phyloP scores from a whole-genome alignment of 139 green algal genomes.

The Marvania coccoides region DNA sequence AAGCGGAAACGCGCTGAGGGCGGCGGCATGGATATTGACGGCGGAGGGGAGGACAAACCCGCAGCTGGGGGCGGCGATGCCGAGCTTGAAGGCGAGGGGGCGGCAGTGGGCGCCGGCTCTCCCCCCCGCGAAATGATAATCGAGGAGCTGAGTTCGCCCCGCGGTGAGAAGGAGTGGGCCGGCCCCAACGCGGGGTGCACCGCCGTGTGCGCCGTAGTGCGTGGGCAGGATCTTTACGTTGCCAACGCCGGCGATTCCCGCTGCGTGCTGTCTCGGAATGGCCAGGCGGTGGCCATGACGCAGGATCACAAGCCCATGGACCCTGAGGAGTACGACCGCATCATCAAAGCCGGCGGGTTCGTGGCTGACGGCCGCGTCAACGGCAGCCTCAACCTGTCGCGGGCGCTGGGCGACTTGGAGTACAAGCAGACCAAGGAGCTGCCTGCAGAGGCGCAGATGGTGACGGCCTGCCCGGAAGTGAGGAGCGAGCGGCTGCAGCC shows the following conservation, averaged over 20 bases:
- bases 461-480: constrained; percentile 63
- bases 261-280: constrained; percentile 35
- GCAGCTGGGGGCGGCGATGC: neutral
- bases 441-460: constrained; percentile 44
- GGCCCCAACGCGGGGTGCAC: constrained; percentile 49
- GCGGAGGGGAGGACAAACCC: neutral
- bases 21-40: neutral
- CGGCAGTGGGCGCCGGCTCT: neutral
- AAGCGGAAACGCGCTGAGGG: neutral
- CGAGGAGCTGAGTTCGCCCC: neutral
- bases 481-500: constrained; percentile 23
- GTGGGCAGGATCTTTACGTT: constrained; percentile 27
- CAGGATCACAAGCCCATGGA: constrained; percentile 63
- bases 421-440: constrained; percentile 59
- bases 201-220: constrained; percentile 33
- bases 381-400: constrained; percentile 67
- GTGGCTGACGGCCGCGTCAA: constrained; percentile 69
- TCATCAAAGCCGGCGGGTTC: constrained; percentile 55
- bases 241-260: constrained; percentile 51
- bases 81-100: neutral
- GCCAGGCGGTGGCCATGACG: constrained; percentile 40
- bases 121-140: neutral
- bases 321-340: constrained; percentile 37
- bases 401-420: constrained; percentile 72
- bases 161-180: constrained; percentile 7